These are phyloP conservation scores for Neurospora discreta DNA, from an alignment of 495 filamentous ascomycete genomes.

Conservation along the genomic window DNA sequence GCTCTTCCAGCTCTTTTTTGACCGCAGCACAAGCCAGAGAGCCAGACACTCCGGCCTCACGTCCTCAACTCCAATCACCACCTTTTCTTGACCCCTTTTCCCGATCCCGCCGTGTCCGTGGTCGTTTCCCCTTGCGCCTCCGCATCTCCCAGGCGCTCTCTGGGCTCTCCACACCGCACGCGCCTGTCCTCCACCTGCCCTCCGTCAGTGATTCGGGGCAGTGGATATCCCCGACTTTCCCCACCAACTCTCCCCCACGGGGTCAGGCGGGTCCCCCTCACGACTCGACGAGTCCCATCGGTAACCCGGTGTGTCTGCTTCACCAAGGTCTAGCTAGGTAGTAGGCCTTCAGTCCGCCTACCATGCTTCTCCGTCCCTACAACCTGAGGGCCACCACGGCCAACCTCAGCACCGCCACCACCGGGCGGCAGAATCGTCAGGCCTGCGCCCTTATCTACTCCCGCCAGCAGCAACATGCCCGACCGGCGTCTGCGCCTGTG, in stretches of 20 bases:
- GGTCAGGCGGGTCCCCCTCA: background rate
- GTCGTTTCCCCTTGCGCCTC: background rate
- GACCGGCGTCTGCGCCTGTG: background rate
- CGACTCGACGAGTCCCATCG: background rate
- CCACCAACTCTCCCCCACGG: background rate
- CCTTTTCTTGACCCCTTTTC: background rate
- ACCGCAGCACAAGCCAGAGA: slow-evolving; percentile 8
- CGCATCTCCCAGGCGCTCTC: background rate
- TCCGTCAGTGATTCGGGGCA: background rate
- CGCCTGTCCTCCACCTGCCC: background rate
- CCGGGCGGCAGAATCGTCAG: slow-evolving; percentile 11
- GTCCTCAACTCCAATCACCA: background rate
- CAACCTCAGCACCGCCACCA: background rate
- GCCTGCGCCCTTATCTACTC: slow-evolving; percentile 15
- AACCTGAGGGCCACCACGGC: slow-evolving; percentile 2
- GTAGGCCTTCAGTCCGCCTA: background rate
- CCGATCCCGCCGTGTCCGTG: background rate
- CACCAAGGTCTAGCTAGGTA: background rate
- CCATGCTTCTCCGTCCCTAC: slow-evolving; percentile 16
- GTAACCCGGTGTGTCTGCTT: background rate
- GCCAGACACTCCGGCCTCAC: background rate
- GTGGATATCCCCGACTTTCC: background rate
- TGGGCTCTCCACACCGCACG: background rate
- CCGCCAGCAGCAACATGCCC: slow-evolving; percentile 3
- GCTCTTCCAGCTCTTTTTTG: slow-evolving; percentile 16